Base-by-base conservation (phyloP, 2,329 filamentous ascomycete species). In the Exophiala viscosa region DNA sequence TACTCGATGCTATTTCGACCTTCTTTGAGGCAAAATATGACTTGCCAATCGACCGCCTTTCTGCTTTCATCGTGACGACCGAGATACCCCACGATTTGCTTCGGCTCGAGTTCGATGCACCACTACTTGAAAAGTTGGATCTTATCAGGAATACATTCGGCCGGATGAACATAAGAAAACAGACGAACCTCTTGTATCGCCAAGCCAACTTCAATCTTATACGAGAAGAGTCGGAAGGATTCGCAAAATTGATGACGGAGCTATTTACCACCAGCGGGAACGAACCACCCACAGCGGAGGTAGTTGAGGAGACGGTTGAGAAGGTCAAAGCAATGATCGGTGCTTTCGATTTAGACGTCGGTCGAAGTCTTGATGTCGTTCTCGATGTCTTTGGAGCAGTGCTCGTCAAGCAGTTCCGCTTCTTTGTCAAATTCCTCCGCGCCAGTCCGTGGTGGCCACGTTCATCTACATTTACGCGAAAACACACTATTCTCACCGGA, bases 141-240 rank as follows among this genome's bases (percentile, higher is more conserved):
- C 76, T 99, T 39, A 88, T 96, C 44, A 83, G 90, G 45, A 83
- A 86, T n/a, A 92, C 86, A 5, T 99, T 97, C 68, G 77, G 81
- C 52, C 86, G 86, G 60, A 83, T 93, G 66, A 86, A 87, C 13
- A 90, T 96, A 60, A 85, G 92, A 50, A 90, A 95, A 65, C 88
- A 91, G 44, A 99, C 93, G 6, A 95, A 96, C 63, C 78, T 93
- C 3, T 80, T 99, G 0, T 99, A 99, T 69, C 86, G 91, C 55
- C 93, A 97, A 70, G 90, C 92, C 11, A 97, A 96, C 69, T 97
- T 96, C 76, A 99, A 99, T 65, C 75, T 99, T 6, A 76, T 99
- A 15, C 85, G 93, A 40, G 93, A 99, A 73, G 93, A 99, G 70
- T 90, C 90, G 0, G 93, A 99, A 71, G 93, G 95, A 36, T 99